These are phyloP conservation scores for Colletotrichum sp. DNA, from an alignment of 2,329 filamentous ascomycete species.

Conservation along the genomic window DNA sequence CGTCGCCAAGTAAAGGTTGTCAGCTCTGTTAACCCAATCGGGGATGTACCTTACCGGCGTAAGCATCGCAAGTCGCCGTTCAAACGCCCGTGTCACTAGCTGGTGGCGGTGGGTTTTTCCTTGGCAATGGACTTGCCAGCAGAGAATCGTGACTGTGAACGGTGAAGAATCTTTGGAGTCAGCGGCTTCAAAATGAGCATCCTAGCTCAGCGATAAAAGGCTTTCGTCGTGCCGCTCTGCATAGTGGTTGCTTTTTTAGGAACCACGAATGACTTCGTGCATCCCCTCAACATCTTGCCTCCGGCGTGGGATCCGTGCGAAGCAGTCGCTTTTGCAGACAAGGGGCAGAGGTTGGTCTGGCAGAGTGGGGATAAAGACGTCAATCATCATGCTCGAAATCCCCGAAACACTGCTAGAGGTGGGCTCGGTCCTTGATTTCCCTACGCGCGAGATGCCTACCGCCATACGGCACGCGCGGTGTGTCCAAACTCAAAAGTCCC, in stretches of 20 bases:
- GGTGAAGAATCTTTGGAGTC: neutral
- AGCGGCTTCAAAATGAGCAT: neutral
- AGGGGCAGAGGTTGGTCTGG: neutral
- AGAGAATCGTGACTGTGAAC: neutral
- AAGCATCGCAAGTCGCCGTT: neutral
- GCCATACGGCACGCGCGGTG: neutral
- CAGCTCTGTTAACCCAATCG: neutral
- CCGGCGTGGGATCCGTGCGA: neutral
- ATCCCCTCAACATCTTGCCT: neutral
- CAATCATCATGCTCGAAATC: neutral
- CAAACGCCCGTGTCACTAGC: neutral
- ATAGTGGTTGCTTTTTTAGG: neutral
- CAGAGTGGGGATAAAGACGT: neutral
- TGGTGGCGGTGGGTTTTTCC: neutral
- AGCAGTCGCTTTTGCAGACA: neutral
- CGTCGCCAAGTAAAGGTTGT: neutral
- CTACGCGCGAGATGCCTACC: neutral
- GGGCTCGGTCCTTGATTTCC: neutral
- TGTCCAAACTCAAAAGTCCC: neutral
- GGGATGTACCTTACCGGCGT: neutral
- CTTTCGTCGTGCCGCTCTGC: neutral
- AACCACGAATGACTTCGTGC: neutral
- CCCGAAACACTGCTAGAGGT: neutral
- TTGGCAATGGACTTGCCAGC: neutral
- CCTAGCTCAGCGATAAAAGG: neutral